These are phyloP conservation scores for Kondoa subrosea DNA, from an alignment of 768 basidiomycete species.

Conservation along the genomic window DNA sequence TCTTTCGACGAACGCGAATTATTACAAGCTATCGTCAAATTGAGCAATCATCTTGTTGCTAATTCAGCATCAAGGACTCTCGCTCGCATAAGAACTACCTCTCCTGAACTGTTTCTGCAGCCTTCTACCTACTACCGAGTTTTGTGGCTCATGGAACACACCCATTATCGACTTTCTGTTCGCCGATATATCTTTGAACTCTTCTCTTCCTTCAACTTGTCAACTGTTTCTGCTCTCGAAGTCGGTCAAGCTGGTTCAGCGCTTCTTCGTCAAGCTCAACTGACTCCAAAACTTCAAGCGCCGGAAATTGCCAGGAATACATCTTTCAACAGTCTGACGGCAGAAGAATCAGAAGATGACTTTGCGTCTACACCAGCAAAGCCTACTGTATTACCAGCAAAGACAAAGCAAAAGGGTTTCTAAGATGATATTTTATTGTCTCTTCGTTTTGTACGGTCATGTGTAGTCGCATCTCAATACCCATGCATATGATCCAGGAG, in stretches of 20 bases:
- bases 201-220: conserved; percentile 42
- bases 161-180: conserved; percentile 78
- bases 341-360: not conserved
- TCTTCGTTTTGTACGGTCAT: too few species aligned
- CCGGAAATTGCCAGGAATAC: too few species aligned
- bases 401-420: too few species aligned
- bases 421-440: too few species aligned
- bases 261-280: not conserved
- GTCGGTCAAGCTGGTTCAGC: conserved; percentile 10
- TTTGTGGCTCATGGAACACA: conserved; percentile 68
- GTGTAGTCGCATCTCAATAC: too few species aligned
- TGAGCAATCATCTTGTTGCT: conserved; percentile 88
- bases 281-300: not conserved
- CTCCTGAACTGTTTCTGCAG: conserved; percentile 62
- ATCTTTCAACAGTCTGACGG: not conserved
- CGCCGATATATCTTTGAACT: conserved; percentile 82
- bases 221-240: not conserved
- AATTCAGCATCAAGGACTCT: conserved; percentile 82
- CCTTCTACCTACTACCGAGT: conserved; percentile 66
- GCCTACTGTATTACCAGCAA: too few species aligned
- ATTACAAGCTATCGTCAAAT: conserved; percentile 74
- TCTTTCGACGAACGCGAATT: conserved; percentile 62
- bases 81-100: conserved; percentile 58
- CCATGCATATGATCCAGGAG: too few species aligned
- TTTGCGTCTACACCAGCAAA: too few species aligned